phyloP scores from a whole-genome alignment of 768 basidiomycete species.

The Rhizopogon vulgaris region DNA sequence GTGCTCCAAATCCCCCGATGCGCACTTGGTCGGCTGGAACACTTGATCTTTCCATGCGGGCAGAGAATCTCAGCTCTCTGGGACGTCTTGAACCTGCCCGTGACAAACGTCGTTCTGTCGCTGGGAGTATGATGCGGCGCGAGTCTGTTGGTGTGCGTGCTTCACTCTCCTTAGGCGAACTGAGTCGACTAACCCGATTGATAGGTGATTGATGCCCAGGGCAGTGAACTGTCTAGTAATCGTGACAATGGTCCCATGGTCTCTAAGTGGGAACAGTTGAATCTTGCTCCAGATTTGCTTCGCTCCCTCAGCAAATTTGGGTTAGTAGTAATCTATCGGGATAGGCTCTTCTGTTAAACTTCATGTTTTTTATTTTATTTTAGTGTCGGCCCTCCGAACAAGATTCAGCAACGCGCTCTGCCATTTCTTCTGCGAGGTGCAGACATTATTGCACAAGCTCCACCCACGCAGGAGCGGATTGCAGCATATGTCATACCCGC shows the following conservation, averaged over 20 bases:
- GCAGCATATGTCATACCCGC: slow-evolving; percentile 95
- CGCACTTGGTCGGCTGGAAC: slow-evolving; percentile 84
- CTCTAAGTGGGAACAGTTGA: slow-evolving; percentile 94
- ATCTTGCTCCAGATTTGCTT: slow-evolving; percentile 79
- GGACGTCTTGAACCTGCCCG: slow-evolving; percentile 36
- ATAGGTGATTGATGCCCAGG: slow-evolving; percentile 52
- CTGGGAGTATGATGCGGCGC: slow-evolving; percentile 55
- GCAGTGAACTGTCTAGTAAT: slow-evolving; percentile 47
- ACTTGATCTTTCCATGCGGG: slow-evolving; percentile 64
- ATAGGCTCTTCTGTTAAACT: background rate
- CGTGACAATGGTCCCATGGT: slow-evolving; percentile 77
- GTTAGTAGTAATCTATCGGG: slow-evolving; percentile 39
- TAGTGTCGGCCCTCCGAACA: slow-evolving; percentile 96
- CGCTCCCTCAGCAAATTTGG: slow-evolving; percentile 91
- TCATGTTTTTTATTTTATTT: too few relatives aligned
- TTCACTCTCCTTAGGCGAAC: slow-evolving; percentile 4
- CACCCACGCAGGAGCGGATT: slow-evolving; percentile 96
- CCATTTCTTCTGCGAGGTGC: slow-evolving; percentile 91
- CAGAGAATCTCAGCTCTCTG: slow-evolving; percentile 32
- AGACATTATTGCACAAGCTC: slow-evolving; percentile 98
- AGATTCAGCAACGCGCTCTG: slow-evolving; percentile 95
- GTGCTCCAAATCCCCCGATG: slow-evolving; percentile 64
- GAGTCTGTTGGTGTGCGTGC: slow-evolving; percentile 67
- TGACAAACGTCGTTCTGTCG: slow-evolving; percentile 74
- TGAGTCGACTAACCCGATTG: slow-evolving; percentile 13